These are phyloP conservation scores for Nepenthes mirabilis DNA, from an alignment of 148 eudicot genomes.

Conservation along the genomic window DNA sequence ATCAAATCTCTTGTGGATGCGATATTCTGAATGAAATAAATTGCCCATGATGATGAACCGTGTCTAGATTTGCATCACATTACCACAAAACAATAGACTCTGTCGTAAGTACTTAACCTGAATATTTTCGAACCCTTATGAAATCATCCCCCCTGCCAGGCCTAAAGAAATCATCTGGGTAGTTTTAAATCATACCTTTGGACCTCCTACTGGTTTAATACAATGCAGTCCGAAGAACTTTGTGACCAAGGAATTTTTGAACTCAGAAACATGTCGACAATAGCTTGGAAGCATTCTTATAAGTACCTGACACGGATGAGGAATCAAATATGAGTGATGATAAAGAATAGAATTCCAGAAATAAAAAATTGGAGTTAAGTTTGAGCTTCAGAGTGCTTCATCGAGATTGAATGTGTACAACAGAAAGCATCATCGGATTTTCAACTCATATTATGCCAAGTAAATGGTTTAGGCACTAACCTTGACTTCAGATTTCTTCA, in stretches of 20 bases:
- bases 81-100: not conserved
- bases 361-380: too few relatives aligned
- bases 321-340: not conserved
- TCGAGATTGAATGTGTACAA: too few relatives aligned
- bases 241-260: conserved; percentile 51
- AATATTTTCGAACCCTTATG: too few relatives aligned
- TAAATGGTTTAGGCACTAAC: conserved; percentile 23
- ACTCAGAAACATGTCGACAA: conserved; percentile 45
- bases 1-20: conserved; percentile 84
- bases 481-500: conserved; percentile 74
- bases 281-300: conserved; percentile 67
- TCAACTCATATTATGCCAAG: conserved; percentile 16
- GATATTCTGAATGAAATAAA: conserved; percentile 79
- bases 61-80: conserved; percentile 28
- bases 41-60: conserved; percentile 97
- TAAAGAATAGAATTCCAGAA: not conserved
- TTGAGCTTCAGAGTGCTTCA: too few relatives aligned
- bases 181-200: conserved; percentile 17
- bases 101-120: too few relatives aligned
- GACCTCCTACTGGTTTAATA: conserved; percentile 47
- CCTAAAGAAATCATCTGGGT: too few relatives aligned
- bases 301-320: conserved; percentile 35
- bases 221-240: conserved; percentile 71
- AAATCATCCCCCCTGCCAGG: too few relatives aligned
- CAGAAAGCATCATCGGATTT: too few relatives aligned